Conservation (phyloP, 441 rosid species). For the Jatropha podagrica region DNA sequence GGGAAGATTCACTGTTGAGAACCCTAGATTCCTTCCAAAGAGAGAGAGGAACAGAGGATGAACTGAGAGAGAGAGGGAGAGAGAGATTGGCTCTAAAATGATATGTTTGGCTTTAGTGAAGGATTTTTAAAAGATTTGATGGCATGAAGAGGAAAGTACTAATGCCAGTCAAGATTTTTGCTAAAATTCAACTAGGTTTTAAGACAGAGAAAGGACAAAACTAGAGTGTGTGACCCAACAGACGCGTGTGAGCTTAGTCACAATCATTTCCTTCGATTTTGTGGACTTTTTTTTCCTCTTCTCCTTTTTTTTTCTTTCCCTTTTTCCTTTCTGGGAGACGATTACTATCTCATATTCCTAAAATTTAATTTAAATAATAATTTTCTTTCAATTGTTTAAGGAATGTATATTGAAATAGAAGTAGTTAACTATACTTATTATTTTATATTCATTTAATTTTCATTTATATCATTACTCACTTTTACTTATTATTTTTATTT, state of each 20-base stretch:
- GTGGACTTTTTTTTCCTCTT: not conserved
- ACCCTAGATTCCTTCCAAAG: conserved; percentile 25
- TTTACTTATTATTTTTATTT: too few relatives aligned
- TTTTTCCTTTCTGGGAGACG: too few relatives aligned
- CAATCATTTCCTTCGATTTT: too few relatives aligned
- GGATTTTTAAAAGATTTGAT: conserved; percentile 1
- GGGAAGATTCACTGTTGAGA: conserved; percentile 22
- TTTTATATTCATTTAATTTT: too few relatives aligned
- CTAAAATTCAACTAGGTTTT: not conserved
- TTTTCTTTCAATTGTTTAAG: too few relatives aligned
- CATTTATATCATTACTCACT: too few relatives aligned
- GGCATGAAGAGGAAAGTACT: not conserved
- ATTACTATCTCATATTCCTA: too few relatives aligned
- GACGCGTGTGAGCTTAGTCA: not conserved
- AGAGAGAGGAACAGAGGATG: not conserved
- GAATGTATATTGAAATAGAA: too few relatives aligned
- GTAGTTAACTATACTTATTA: too few relatives aligned
- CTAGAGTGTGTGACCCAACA: not conserved
- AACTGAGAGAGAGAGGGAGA: not conserved
- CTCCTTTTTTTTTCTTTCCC: too few relatives aligned
- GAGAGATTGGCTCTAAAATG: conserved; percentile 1
- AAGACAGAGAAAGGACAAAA: conserved; percentile 1
- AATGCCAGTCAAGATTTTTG: not conserved
- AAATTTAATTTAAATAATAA: too few relatives aligned
- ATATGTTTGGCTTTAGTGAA: conserved; percentile 8